Evolutionary conservation across 441 rosid species (phyloP).

Genomic region (Aleurites moluccanus): DNA sequence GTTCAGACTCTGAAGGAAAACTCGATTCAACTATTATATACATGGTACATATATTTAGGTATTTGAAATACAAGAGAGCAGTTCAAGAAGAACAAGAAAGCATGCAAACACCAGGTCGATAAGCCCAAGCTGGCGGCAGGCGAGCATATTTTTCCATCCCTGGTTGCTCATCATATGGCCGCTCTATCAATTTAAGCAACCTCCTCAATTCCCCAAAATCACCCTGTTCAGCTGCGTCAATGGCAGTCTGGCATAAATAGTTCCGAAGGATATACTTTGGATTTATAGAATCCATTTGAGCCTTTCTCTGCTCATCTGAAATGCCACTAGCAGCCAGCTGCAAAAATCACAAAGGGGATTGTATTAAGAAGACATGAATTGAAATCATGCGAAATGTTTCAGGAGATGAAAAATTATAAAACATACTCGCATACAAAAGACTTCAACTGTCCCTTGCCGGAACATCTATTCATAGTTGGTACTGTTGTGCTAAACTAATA

Average conservation of each 20-base stretch:
- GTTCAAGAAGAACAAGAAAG: slow-evolving; percentile 92
- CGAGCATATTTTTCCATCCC: slow-evolving; percentile 98
- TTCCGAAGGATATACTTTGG: slow-evolving; percentile 85
- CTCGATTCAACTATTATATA: slow-evolving; percentile 27
- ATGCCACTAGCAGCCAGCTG: slow-evolving; percentile 68
- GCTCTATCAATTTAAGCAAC: slow-evolving; percentile 74
- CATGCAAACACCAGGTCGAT: slow-evolving; percentile 97
- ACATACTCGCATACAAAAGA: too few relatives aligned
- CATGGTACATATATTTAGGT: slow-evolving; percentile 7
- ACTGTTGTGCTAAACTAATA: neutral
- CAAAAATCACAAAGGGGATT: slow-evolving; percentile 2
- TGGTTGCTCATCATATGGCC: slow-evolving; percentile 82
- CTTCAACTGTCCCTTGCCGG: too few relatives aligned
- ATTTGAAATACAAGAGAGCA: slow-evolving; percentile 16
- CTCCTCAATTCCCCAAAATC: slow-evolving; percentile 76
- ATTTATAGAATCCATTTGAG: slow-evolving; percentile 77
- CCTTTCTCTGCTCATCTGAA: slow-evolving; percentile 82
- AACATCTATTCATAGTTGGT: neutral
- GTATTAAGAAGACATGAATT: neutral
- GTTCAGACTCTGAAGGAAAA: slow-evolving; percentile 1
- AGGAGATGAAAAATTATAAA: too few relatives aligned
- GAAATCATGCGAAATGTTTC: neutral
- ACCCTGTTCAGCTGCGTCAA: slow-evolving; percentile 85
- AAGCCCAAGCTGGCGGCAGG: slow-evolving; percentile 99
- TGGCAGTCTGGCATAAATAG: slow-evolving; percentile 92